Evolutionary conservation across 2,329 filamentous ascomycete genomes (phyloP).

Genomic region (Hypocreales sp.): DNA sequence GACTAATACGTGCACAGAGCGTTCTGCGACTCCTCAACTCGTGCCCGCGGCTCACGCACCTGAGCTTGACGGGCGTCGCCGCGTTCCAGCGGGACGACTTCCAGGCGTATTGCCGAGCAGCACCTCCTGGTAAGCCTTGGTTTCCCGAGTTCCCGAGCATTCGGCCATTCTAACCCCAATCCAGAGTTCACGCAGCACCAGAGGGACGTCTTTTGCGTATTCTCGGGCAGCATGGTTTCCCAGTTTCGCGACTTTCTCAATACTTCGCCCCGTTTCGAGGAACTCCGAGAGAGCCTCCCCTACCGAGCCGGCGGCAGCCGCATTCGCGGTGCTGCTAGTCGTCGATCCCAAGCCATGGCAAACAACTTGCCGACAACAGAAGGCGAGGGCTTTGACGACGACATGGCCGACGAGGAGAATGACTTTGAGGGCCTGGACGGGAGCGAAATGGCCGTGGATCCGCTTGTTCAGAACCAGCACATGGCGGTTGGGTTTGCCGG

Average conservation of each 20-base stretch:
- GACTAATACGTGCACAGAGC: constrained; percentile 43
- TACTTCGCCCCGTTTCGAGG: constrained; percentile 28
- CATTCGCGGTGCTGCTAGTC: constrained; percentile 4
- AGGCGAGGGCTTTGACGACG: constrained; percentile 24
- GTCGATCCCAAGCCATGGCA: constrained; percentile 6
- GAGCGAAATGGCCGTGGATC: constrained; percentile 21
- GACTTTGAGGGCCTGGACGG: constrained; percentile 24
- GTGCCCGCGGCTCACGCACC: constrained; percentile 82
- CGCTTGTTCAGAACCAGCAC: constrained; percentile 10
- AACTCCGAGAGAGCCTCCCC: constrained; percentile 19
- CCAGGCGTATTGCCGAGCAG: constrained; percentile 70
- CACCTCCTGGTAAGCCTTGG: constrained; percentile 47
- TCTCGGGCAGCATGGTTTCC: constrained; percentile 73
- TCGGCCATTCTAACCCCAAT: background rate
- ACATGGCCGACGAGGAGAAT: constrained; percentile 28
- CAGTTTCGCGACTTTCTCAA: constrained; percentile 70
- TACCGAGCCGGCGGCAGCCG: constrained; percentile 5
- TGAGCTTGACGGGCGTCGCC: constrained; percentile 86
- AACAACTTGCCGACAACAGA: constrained; percentile 8
- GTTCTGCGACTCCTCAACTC: constrained; percentile 81
- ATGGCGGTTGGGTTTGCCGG: background rate
- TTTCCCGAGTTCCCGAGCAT: no score
- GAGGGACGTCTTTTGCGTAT: constrained; percentile 91
- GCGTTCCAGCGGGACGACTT: constrained; percentile 80
- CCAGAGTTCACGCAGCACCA: constrained; percentile 90